phyloP scores from a whole-genome alignment of 345 rosid species.

The Rhizophora mangle region DNA sequence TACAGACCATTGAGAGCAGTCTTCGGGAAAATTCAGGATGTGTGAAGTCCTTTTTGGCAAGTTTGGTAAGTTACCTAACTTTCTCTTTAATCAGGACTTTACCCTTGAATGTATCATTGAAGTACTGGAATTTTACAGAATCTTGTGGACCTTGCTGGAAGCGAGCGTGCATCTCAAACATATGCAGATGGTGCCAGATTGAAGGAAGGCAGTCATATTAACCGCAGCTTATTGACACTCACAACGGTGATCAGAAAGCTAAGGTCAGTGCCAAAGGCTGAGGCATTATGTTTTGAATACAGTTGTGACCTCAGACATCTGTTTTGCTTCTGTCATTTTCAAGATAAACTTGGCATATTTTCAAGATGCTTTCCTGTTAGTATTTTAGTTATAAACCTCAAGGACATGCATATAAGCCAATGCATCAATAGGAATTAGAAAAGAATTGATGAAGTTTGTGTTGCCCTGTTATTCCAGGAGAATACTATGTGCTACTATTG shows the following conservation, averaged over 20 bases:
- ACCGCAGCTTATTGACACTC: conserved; percentile 89
- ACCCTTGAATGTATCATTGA: conserved; percentile 3
- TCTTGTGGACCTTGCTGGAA: conserved; percentile 98
- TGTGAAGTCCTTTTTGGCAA: conserved; percentile 81
- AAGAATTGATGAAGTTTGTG: neutral
- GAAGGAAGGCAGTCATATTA: conserved; percentile 95
- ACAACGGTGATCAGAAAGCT: conserved; percentile 93
- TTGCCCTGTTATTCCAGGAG: neutral
- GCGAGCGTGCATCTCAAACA: conserved; percentile 90
- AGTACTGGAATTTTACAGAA: conserved; percentile 48
- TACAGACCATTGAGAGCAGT: conserved; percentile 83
- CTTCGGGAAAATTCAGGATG: conserved; percentile 69
- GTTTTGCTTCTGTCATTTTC: neutral
- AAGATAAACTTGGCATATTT: neutral
- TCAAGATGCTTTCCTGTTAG: neutral
- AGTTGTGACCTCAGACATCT: neutral
- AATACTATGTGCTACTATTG: neutral
- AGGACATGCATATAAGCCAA: too few species aligned
- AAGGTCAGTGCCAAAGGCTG: conserved; percentile 48
- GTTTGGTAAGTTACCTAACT: conserved; percentile 54
- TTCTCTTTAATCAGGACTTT: conserved; percentile 13
- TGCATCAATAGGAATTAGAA: neutral
- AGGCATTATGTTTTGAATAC: conserved; percentile 3
- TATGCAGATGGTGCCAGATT: conserved; percentile 74
- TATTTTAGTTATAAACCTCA: neutral